Conservation (phyloP, 2,329 filamentous ascomycete species). For the Tolypocladium paradoxum region DNA sequence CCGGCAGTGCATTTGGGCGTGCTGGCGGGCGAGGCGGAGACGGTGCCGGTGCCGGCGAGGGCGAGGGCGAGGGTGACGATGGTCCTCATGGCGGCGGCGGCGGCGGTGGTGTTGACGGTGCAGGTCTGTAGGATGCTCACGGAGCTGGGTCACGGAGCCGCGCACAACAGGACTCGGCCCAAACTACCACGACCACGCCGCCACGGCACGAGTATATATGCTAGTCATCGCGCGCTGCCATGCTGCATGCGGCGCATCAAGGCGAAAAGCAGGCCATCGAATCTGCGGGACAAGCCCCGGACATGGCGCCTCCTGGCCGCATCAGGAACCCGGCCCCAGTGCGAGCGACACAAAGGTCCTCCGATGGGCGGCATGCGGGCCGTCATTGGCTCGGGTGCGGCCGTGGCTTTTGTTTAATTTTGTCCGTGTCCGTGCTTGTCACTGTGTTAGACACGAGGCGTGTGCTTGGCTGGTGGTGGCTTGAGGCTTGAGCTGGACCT, state of each 20-base stretch:
- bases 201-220: background rate
- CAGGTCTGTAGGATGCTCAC: background rate
- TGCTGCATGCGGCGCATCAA: background rate
- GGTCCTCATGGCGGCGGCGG: background rate
- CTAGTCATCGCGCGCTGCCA: background rate
- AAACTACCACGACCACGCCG: background rate
- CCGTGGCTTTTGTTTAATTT: too few species aligned
- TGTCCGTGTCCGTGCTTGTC: too few species aligned
- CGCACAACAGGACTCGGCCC: background rate
- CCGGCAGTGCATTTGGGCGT: slow-evolving; percentile 1
- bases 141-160: background rate
- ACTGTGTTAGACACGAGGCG: too few species aligned
- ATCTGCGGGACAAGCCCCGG: too few species aligned
- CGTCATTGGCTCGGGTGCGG: too few species aligned
- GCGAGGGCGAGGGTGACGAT: background rate
- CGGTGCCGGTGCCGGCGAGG: background rate
- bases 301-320: too few species aligned
- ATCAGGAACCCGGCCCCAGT: too few species aligned
- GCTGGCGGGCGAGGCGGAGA: background rate
- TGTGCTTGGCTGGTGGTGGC: too few species aligned
- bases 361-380: too few species aligned
- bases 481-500: too few species aligned
- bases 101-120: background rate
- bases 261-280: background rate
- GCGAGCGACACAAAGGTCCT: too few species aligned